Evolutionary conservation across 768 basidiomycete species (phyloP), one percentile per base, ranked within the genome.

Genomic region (Epithele typhae): DNA sequence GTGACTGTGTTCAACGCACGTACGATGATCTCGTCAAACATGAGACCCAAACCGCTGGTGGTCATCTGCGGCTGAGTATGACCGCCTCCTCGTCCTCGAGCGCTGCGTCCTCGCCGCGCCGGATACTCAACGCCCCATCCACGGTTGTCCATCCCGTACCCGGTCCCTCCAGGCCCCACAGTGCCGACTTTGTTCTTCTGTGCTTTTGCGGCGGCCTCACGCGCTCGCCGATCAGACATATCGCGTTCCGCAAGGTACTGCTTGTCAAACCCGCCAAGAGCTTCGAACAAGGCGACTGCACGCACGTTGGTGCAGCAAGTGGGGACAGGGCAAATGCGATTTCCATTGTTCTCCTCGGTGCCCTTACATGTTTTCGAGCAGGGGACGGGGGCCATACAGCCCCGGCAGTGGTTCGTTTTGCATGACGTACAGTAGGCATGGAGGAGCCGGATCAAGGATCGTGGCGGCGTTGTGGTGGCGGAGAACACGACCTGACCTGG

Each of bases 121-220:
- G 7, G 18, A 17, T n/a, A 33, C 4, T 21, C 42, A 19, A 14
- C 36, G 38, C 25, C 25, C 18, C 41, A 38, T 18, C 46, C 62
- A 5, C 52, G 17, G 19, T 21, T 55, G 6, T 52, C 69, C 3
- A 58, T 63, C 5, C 69, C 68, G 56, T 78, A 78, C 5, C 78
- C 77, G 12, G 76, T 78, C 1, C 77, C 76, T 4, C 76, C 74
- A 5, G 73, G 75, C n/a, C 77, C 76, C 2, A 78, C 74, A 25
- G 62, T 63, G 9, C 22, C 45, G 12, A 43, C 45, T 15, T 56
- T 59, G 12, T 32, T 12, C 10, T 37, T 38, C 2, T 47, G 53
- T 8, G 61, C 57, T 39, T 53, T 52, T 1, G 49, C 55, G 11
- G 69, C 53, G 5, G 63, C 64, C 15, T 62, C 59, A 25, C 55